These are phyloP conservation scores for Ganoderma meredithae DNA, from an alignment of 1,284 basidiomycete species.

Conservation along the genomic window DNA sequence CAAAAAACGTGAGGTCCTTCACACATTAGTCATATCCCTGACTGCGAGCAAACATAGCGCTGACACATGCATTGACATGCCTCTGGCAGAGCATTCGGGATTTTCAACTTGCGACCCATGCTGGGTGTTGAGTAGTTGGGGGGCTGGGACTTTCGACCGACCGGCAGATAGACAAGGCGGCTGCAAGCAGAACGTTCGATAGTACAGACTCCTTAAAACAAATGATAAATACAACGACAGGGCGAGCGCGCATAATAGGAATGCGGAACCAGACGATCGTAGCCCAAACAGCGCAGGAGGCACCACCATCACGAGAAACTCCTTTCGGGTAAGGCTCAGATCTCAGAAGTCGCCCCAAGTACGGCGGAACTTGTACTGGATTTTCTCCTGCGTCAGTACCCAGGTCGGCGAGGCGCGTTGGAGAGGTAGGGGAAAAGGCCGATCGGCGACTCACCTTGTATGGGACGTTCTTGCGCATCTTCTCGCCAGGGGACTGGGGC, in stretches of 20 bases:
- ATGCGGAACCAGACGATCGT: background rate
- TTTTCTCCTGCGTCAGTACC: constrained; percentile 59
- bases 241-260: background rate
- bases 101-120: background rate
- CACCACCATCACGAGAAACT: background rate
- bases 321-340: constrained; percentile 47
- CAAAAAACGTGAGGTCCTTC: background rate
- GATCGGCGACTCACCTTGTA: background rate
- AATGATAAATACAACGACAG: constrained; percentile 7
- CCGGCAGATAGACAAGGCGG: background rate
- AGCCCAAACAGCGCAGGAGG: too few species aligned
- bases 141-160: too few species aligned
- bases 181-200: background rate
- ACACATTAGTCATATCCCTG: background rate
- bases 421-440: constrained; percentile 4
- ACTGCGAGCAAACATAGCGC: background rate
- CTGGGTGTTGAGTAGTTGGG: background rate
- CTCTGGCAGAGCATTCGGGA: background rate
- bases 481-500: constrained; percentile 74
- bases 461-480: constrained; percentile 59
- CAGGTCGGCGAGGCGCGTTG: constrained; percentile 34
- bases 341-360: constrained; percentile 83
- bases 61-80: background rate
- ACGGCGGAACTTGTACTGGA: constrained; percentile 88
- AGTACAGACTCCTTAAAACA: background rate